A percentile compares a stretch with the other conserved stretches of the same genome.
Conservation (phyloP, 805 yeast genomes). For the Teunomyces aglyptinius region DNA sequence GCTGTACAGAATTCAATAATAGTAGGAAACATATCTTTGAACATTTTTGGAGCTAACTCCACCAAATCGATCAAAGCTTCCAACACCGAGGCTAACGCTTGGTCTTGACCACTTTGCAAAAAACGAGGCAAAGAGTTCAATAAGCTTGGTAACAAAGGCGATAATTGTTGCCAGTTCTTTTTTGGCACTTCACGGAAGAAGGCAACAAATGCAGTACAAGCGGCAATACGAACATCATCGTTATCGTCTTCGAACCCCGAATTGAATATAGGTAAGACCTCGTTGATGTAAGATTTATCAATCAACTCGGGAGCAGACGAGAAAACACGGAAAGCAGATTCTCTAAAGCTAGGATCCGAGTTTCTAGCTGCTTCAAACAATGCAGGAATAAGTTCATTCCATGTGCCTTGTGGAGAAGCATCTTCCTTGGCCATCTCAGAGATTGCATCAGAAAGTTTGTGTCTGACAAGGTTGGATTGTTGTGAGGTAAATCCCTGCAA, state of each 20-base stretch:
- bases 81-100: constrained; percentile 81
- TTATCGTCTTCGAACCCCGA: constrained; percentile 75
- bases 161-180: constrained; percentile 70
- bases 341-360: constrained; percentile 68
- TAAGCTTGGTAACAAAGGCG: constrained; percentile 77
- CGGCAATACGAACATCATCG: constrained; percentile 86
- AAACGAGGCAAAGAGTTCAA: constrained; percentile 86
- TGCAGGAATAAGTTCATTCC: constrained; percentile 80
- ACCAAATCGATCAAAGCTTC: constrained; percentile 88
- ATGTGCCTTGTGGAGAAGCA: constrained; percentile 49
- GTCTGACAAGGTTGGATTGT: constrained; percentile 77
- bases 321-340: constrained; percentile 86
- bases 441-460: constrained; percentile 89
- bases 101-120: constrained; percentile 72
- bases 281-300: constrained; percentile 53
- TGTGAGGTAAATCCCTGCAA: constrained; percentile 70
- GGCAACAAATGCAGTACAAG: constrained; percentile 89
- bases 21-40: constrained; percentile 86
- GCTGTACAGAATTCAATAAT: constrained; percentile 82
- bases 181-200: constrained; percentile 82
- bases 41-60: constrained; percentile 91
- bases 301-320: constrained; percentile 80
- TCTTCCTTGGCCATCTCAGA: constrained; percentile 83
- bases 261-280: constrained; percentile 67
- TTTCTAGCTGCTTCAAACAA: constrained; percentile 62